Base-by-base conservation (phyloP, 305 asterid genomes). In the Rubia tinctorum region DNA sequence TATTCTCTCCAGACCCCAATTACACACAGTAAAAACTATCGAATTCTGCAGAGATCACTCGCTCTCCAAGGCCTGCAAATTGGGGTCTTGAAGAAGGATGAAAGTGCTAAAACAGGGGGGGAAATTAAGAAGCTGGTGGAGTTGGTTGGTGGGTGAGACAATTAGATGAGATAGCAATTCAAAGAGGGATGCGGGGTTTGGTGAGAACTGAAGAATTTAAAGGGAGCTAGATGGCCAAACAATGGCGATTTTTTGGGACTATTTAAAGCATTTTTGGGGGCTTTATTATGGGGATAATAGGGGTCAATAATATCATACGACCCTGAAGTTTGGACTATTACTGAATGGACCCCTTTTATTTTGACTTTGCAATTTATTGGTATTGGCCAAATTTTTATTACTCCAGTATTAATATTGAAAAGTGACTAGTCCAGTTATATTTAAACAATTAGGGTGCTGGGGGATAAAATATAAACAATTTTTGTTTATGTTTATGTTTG, bases 171-270 rank as follows among this genome's bases (percentile, higher is more conserved):
- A 60, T 8, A 25, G 66, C 17, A 11, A 60, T 60, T 60, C 18
- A 53, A 53, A 60, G 17, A 27, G 18, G 15, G 40, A 8, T 11
- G 12, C 40, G 9, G 8, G 25, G 75, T 53, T 37, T 65, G 76
- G 60, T 59, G 75, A 43, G 67, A 8, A 43, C 59, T 17, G 59
- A 1, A 6, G 59, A 51, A 15, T 0, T 18, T 53, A 0, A 53
- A 53, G 22, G 23, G 12, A 53, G 59, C 18, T 8, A 7, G 59
- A 22, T 51, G 64, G 75, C 76, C 76, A 78, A 49, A n/a, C 73
- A n/a, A 40, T 34, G 73, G 63, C 30, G 8, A 14, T n/a, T 3
- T 62, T 62, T 62, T 13, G 13, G 0, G 9, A 62, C 43, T 30
- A 27, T 62, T 15, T 62, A 30, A 14, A 12, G 11, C 67, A 17